phyloP scores from a whole-genome alignment of 2,329 filamentous ascomycete genomes.

The Tolypocladium pustulatum region DNA sequence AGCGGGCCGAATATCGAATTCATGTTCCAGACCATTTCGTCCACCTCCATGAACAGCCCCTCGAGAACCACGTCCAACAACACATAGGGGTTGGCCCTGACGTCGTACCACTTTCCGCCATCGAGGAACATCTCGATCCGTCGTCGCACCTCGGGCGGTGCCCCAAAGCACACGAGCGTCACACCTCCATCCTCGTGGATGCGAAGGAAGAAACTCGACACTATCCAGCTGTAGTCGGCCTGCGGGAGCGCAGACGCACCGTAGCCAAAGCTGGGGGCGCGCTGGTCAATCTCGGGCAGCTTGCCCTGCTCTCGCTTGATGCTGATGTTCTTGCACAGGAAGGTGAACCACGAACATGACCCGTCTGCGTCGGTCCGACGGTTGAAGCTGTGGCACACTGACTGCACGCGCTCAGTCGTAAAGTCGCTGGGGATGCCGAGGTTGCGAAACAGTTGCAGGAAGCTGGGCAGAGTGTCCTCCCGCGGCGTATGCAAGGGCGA shows the following conservation, averaged over 20 bases:
- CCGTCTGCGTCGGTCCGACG: slow-evolving; percentile 13
- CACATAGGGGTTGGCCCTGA: slow-evolving; percentile 13
- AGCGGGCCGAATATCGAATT: slow-evolving; percentile 17
- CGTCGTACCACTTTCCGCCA: slow-evolving; percentile 13
- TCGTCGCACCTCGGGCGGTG: slow-evolving; percentile 8
- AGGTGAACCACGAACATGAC: slow-evolving; percentile 22
- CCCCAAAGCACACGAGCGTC: slow-evolving; percentile 16
- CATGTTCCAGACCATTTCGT: slow-evolving; percentile 18
- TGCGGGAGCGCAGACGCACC: slow-evolving; percentile 11
- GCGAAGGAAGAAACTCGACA: slow-evolving; percentile 16
- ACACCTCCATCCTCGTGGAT: slow-evolving; percentile 7
- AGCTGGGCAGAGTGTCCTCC: slow-evolving; percentile 10
- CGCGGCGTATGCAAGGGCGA: slow-evolving; percentile 17
- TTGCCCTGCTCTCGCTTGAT: slow-evolving; percentile 8
- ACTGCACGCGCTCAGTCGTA: slow-evolving; percentile 16
- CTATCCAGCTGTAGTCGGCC: slow-evolving; percentile 16
- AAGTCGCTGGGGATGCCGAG: slow-evolving; percentile 21
- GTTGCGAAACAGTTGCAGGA: slow-evolving; percentile 16
- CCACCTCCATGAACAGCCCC: slow-evolving; percentile 15
- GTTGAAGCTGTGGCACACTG: slow-evolving; percentile 23
- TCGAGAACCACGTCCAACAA: slow-evolving; percentile 18
- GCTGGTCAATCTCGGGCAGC: slow-evolving; percentile 15
- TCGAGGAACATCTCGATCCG: slow-evolving; percentile 13
- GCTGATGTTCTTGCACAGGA: slow-evolving; percentile 22
- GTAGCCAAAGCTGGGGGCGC: slow-evolving; percentile 1